phyloP scores from a whole-genome alignment of 768 basidiomycete species.

The Boletus coccyginus region DNA sequence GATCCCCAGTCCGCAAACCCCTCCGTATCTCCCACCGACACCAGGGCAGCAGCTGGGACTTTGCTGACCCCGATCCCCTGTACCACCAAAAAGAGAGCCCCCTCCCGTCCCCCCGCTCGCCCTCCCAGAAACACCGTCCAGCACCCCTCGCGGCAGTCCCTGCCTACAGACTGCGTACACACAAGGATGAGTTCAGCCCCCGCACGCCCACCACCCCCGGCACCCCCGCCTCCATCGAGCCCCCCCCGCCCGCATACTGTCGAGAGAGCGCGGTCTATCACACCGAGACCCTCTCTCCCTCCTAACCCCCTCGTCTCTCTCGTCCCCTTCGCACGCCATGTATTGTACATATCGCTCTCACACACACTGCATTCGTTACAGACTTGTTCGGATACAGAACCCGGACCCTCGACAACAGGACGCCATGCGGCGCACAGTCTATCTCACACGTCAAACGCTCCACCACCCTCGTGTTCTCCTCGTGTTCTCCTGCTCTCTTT shows the following conservation, averaged over 20 bases:
- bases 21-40: constrained; percentile 21
- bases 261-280: neutral
- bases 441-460: neutral
- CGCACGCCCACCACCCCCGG: constrained; percentile 16
- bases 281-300: too few relatives aligned
- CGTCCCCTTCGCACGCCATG: neutral
- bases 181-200: constrained; percentile 21
- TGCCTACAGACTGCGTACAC: constrained; percentile 6
- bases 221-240: constrained; percentile 15
- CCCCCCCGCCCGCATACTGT: constrained; percentile 29
- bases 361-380: neutral
- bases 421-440: neutral
- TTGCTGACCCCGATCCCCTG: constrained; percentile 28
- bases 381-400: neutral
- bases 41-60: constrained; percentile 28
- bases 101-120: neutral
- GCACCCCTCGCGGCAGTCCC: constrained; percentile 9
- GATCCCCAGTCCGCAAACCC: constrained; percentile 21
- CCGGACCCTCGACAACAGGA: neutral
- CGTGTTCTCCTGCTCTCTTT: neutral
- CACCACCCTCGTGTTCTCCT: neutral
- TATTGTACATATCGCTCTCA: constrained; percentile 2
- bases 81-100: neutral
- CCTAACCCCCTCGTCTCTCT: too few relatives aligned
- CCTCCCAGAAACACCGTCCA: constrained; percentile 12